Evolutionary conservation across 2,329 filamentous ascomycete species (phyloP).

Genomic region (Cytospora paraplurivora): DNA sequence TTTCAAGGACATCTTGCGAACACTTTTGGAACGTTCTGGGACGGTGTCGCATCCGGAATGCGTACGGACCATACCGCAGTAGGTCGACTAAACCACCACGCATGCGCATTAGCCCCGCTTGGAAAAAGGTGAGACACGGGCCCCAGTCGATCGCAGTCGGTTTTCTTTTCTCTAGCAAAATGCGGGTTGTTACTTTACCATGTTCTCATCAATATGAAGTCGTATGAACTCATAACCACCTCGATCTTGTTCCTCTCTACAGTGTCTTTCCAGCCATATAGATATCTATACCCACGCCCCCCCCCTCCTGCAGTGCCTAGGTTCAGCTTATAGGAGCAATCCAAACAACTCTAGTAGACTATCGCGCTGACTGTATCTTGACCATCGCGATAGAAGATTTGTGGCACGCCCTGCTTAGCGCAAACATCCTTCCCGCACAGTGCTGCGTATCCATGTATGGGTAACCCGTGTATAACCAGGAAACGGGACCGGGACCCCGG

Average conservation of each 20-base stretch:
- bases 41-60: too few species aligned
- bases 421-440: background rate
- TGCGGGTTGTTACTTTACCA: background rate
- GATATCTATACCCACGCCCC: background rate
- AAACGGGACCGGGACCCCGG: background rate
- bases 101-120: background rate
- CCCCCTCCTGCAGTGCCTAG: background rate
- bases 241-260: background rate
- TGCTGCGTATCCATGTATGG: background rate
- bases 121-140: background rate
- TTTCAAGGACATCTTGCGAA: too few species aligned
- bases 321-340: background rate
- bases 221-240: background rate
- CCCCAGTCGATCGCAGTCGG: background rate
- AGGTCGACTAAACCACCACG: too few species aligned
- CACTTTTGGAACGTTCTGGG: too few species aligned
- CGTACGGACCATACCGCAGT: too few species aligned
- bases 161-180: background rate
- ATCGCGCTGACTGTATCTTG: background rate
- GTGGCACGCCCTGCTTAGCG: background rate
- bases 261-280: background rate
- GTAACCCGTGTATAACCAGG: background rate
- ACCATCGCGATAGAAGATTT: background rate
- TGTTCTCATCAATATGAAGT: background rate
- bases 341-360: background rate